Evolutionary conservation across 1,284 basidiomycete genomes (phyloP).

Genomic region (Trichosporon inkin): DNA sequence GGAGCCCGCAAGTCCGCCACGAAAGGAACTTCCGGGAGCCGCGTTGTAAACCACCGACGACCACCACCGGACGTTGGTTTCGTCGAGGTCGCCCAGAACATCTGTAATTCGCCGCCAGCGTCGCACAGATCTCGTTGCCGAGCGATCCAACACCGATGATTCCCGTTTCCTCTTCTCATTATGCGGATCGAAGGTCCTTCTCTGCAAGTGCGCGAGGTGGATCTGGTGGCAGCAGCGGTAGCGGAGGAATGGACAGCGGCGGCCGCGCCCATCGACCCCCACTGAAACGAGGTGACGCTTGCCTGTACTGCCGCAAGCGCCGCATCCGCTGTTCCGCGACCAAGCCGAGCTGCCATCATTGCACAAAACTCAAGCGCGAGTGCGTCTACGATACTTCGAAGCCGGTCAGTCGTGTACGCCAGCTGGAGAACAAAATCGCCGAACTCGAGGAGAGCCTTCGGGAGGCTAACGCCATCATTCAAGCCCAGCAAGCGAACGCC

Average conservation of each 20-base stretch:
- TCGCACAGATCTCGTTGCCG: no score
- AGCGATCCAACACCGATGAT: no score
- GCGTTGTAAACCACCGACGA: no score
- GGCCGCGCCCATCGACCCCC: slow-evolving; percentile 18
- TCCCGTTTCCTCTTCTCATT: no score
- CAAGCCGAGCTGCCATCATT: slow-evolving; percentile 43
- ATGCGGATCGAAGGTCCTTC: no score
- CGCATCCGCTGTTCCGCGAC: slow-evolving; percentile 42
- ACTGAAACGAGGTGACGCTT: slow-evolving; percentile 44
- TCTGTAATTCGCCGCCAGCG: no score
- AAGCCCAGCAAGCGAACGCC: background rate
- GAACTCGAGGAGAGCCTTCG: slow-evolving; percentile 32
- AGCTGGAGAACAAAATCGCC: slow-evolving; percentile 44
- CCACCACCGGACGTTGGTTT: no score
- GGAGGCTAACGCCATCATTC: background rate
- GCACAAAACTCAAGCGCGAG: slow-evolving; percentile 35
- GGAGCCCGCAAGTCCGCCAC: no score
- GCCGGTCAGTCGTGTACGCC: slow-evolving; percentile 41
- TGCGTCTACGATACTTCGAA: slow-evolving; percentile 45
- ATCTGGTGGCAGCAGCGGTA: background rate
- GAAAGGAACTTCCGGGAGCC: no score
- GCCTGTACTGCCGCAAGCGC: slow-evolving; percentile 45
- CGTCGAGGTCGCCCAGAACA: no score
- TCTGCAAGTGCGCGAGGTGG: background rate
- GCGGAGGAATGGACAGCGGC: background rate